A percentile compares a stretch with the other conserved stretches of the same genome.
phyloP scores from a whole-genome alignment of 2,329 filamentous ascomycete genomes.

The Apiospora rasikravindrae region DNA sequence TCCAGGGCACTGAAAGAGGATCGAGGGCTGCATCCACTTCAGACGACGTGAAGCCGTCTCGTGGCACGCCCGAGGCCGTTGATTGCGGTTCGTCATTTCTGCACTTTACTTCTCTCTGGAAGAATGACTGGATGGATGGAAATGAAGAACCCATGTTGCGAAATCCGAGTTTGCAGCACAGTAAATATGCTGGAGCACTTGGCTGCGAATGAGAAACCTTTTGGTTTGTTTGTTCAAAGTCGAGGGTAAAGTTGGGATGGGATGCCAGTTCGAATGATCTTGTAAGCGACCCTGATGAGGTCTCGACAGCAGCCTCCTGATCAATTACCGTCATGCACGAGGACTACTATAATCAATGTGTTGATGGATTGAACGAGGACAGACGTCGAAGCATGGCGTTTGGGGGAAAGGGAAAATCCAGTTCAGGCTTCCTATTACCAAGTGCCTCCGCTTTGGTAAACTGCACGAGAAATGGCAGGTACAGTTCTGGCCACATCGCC shows the following conservation, averaged over 20 bases:
- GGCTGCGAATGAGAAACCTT: neutral
- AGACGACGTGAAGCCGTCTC: conserved; percentile 59
- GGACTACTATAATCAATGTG: neutral
- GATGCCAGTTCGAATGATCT: neutral
- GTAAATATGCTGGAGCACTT: neutral
- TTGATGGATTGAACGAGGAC: neutral
- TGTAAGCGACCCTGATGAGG: neutral
- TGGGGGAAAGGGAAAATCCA: too few species aligned
- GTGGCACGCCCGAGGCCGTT: conserved; percentile 28
- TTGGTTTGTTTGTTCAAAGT: neutral
- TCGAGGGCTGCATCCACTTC: conserved; percentile 48
- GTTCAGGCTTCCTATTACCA: too few species aligned
- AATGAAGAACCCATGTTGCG: conserved; percentile 31
- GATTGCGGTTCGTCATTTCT: conserved; percentile 23
- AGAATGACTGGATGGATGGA: conserved; percentile 44
- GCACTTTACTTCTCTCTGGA: conserved; percentile 33
- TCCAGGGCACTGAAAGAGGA: conserved; percentile 44
- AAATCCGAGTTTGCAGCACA: neutral
- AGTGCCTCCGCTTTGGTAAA: too few species aligned
- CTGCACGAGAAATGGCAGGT: neutral
- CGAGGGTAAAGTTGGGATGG: neutral
- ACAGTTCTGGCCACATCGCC: neutral
- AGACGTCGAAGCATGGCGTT: neutral
- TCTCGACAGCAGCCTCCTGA: neutral
- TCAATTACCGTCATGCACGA: neutral